Base-by-base conservation (phyloP, 805 yeast species). In the Soucietia sequanensis region DNA sequence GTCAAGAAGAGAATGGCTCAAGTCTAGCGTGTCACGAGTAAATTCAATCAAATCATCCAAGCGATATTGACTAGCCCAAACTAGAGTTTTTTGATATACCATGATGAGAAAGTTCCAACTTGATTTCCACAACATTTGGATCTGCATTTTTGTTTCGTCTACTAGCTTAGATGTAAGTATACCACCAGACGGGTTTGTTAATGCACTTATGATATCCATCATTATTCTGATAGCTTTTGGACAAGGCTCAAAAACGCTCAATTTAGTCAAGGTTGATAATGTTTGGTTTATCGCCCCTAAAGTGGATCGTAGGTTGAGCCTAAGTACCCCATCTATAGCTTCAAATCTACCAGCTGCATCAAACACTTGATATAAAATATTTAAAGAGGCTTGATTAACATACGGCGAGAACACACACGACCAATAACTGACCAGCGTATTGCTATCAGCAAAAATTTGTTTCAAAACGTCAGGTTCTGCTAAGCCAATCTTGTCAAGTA, bases 11-110 rank as follows among this genome's bases (percentile, higher is more conserved):
- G 70, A 57, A 41, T 81, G 80, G 39, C 95, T 81, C 21, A 86
- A 67, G 46, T 90, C 96, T 33, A 91, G 68, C 0, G 87, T 81
- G 52, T 88, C 96, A 54, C 95, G 75, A 2, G 96, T 85, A 47
- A 88, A 90, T 37, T 89, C 95, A 27, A 81, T 74, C 47, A 87
- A 65, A 32, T 73, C 74, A 0, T 70, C 65, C 14, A 75, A 65
- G 19, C 75, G 75, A 47, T 79, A 81, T 23, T 63, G 59, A 2
- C 70, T 59, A 0, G 96, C 88, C 99, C 99, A 91, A 3, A 56
- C 56, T 10, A 84, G 62, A 1, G 95, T 86, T 36, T 76, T 72
- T 27, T 68, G 65, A 45, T 84, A 86, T 2, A 87, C 75, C 68
- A 80, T 72, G 29, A 76, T 75, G 38, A 91, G 59, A 42, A 87